These are phyloP conservation scores for Phytophthora kernoviae DNA, from an alignment of 352 stramenopile species.

Conservation along the genomic window DNA sequence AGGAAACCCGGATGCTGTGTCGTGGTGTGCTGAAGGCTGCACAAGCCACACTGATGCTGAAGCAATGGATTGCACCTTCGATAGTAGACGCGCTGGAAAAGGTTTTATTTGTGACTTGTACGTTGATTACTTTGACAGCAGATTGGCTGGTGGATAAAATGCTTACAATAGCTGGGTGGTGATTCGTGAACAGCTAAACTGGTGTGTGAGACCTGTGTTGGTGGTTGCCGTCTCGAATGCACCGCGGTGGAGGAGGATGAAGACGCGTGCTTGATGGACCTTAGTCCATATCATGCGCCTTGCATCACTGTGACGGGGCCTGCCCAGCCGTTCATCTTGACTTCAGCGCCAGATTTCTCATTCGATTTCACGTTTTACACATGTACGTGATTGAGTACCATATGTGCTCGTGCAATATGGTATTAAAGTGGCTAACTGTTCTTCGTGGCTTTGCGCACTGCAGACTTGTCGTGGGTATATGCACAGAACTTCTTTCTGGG, in stretches of 20 bases:
- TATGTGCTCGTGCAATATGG: neutral
- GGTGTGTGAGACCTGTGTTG: slow-evolving; percentile 77
- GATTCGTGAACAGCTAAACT: slow-evolving; percentile 43
- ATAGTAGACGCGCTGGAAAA: slow-evolving; percentile 48
- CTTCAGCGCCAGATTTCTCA: slow-evolving; percentile 42
- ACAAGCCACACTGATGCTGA: slow-evolving; percentile 44
- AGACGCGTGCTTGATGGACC: slow-evolving; percentile 52
- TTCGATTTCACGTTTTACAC: slow-evolving; percentile 74
- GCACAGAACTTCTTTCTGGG: slow-evolving; percentile 80
- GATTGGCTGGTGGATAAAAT: neutral
- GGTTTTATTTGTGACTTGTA: slow-evolving; percentile 53
- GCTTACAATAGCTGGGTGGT: slow-evolving; percentile 1
- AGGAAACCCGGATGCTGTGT: slow-evolving; percentile 62
- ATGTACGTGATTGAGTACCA: slow-evolving; percentile 42
- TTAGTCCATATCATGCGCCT: slow-evolving; percentile 82
- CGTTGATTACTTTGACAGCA: slow-evolving; percentile 13
- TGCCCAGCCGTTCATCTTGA: slow-evolving; percentile 61
- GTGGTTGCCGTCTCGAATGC: slow-evolving; percentile 67
- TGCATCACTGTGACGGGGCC: slow-evolving; percentile 72
- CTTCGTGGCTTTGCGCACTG: slow-evolving; percentile 3
- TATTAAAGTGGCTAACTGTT: slow-evolving; percentile 5
- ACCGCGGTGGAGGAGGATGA: slow-evolving; percentile 28
- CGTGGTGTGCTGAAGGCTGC: slow-evolving; percentile 51
- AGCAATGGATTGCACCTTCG: slow-evolving; percentile 41
- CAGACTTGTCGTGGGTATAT: slow-evolving; percentile 72